Base-by-base conservation (phyloP, 768 basidiomycete genomes). In the Lactifluus rugatus region DNA sequence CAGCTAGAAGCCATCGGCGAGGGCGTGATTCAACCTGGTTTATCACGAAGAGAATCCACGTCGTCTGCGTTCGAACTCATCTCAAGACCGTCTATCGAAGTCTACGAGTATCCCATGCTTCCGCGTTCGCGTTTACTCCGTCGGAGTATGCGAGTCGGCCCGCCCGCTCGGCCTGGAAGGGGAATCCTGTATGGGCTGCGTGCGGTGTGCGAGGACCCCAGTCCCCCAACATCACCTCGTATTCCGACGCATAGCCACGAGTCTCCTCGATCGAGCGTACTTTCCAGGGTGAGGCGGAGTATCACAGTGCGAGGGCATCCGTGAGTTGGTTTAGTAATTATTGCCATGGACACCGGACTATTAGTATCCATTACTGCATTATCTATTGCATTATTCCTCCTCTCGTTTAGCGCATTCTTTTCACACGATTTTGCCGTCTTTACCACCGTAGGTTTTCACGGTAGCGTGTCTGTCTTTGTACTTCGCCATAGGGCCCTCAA, bases 31-130 rank as follows among this genome's bases (percentile, higher is more conserved):
- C 37, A 56, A 26, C 23, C 54, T 13, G 31, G 54, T 21, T 41
- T 60, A 47, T 51, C 49, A 26, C 48, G 59, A 13, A 60, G 16
- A 14, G 59, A 17, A n/a, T 47, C 59, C 14, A 56, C 54, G 16
- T 28, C 45, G 0, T 47, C 54, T 39, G 54, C 36, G 17, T 60
- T 60, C 19, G 59, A 60, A 37, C 0, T 60, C 28, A 47, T 60
- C n/a, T 60, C 59, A n/a, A 49, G 59, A 23, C 59, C 59, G 14
- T 60, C 59, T 36, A 34, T 60, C 17, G 59, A 60, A 4, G 54
- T 31, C 26, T 60, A 60, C 25, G 59, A 60, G 21, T 60, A 60
- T 19, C 59, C 59, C 23, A 3, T 37, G 5, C 48, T 39, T 23
- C 54, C 54, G 19, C 54, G 37, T 31, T 26, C 54, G 13, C 59